phyloP scores from a whole-genome alignment of 1,284 basidiomycete genomes.

The Puccinia polysora region DNA sequence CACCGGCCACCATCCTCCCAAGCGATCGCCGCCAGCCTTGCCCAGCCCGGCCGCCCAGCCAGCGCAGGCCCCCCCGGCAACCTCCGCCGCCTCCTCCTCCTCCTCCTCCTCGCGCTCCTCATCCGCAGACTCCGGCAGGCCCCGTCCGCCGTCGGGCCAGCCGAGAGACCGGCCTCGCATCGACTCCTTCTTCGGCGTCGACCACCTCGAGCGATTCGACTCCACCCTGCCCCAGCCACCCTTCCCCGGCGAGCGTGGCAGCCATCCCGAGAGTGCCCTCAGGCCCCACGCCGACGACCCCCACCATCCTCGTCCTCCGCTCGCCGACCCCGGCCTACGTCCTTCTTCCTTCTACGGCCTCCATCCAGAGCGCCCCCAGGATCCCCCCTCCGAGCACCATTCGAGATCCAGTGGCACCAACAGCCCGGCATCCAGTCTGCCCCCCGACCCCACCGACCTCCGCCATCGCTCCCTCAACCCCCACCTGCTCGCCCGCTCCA shows the following conservation, averaged over 20 bases:
- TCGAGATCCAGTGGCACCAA: constrained; percentile 7
- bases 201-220: neutral
- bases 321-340: neutral
- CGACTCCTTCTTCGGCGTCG: too few relatives aligned
- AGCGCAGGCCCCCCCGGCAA: too few relatives aligned
- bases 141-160: too few relatives aligned
- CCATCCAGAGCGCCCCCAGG: neutral
- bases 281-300: neutral
- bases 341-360: constrained; percentile 34
- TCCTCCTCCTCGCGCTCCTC: too few relatives aligned
- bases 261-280: too few relatives aligned
- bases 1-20: too few relatives aligned
- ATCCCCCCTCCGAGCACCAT: neutral
- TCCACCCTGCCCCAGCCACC: neutral
- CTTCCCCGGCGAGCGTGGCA: too few relatives aligned
- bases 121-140: too few relatives aligned
- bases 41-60: too few relatives aligned
- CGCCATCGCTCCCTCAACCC: neutral
- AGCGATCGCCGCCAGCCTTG: too few relatives aligned
- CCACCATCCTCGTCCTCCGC: neutral
- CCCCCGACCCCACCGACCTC: neutral
- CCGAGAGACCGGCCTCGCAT: too few relatives aligned
- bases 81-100: too few relatives aligned
- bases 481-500: neutral
- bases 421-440: neutral